Conservation (phyloP, 768 basidiomycete genomes). For the Lentinus tigrinus region DNA sequence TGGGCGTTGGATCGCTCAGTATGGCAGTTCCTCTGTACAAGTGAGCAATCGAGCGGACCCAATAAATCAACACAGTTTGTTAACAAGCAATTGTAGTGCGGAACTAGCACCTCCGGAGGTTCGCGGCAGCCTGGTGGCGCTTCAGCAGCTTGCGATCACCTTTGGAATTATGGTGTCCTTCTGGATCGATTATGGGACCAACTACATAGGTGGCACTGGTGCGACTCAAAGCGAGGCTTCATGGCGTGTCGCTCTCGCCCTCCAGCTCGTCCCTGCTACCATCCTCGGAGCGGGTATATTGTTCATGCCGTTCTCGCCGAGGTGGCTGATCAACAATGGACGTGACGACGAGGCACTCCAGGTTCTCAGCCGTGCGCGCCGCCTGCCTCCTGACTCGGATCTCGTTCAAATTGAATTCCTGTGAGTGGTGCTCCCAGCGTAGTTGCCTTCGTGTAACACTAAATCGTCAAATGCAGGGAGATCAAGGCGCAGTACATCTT, state of each 20-base stretch:
- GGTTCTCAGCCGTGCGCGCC: slow-evolving; percentile 61
- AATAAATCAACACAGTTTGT: background rate
- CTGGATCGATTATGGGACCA: slow-evolving; percentile 54
- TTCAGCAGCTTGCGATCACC: slow-evolving; percentile 81
- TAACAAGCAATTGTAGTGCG: slow-evolving; percentile 26
- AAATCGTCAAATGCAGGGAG: slow-evolving; percentile 40
- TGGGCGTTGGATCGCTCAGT: slow-evolving; percentile 78
- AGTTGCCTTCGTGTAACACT: background rate
- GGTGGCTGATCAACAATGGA: slow-evolving; percentile 78
- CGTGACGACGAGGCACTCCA: slow-evolving; percentile 71
- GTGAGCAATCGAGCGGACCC: slow-evolving; percentile 12
- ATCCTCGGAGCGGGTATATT: slow-evolving; percentile 68
- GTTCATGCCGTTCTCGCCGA: slow-evolving; percentile 80
- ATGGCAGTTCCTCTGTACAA: slow-evolving; percentile 87
- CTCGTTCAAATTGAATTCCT: slow-evolving; percentile 74
- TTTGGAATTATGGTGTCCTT: slow-evolving; percentile 71
- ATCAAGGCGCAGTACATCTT: slow-evolving; percentile 75
- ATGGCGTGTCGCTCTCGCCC: slow-evolving; percentile 72
- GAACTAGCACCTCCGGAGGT: slow-evolving; percentile 79
- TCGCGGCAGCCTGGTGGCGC: slow-evolving; percentile 74
- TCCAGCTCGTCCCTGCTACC: slow-evolving; percentile 74
- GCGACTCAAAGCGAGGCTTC: slow-evolving; percentile 60
- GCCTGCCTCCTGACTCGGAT: slow-evolving; percentile 54
- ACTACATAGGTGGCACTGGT: slow-evolving; percentile 69
- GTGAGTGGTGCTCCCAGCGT: slow-evolving; percentile 37